These are phyloP conservation scores for Puya raimondii DNA, from an alignment of 176 grass and related monocot genomes.

Conservation along the genomic window DNA sequence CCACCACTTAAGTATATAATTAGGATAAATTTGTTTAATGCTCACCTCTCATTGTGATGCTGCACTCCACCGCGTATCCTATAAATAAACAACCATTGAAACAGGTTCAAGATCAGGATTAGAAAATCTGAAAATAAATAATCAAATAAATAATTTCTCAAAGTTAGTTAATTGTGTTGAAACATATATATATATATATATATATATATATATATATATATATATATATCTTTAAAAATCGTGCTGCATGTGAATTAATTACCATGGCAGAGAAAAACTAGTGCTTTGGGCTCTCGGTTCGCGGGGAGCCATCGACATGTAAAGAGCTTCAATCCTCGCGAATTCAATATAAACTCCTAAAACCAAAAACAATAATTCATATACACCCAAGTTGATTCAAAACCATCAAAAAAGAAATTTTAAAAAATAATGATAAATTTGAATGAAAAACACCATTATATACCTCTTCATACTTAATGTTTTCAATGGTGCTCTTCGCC, in stretches of 20 bases:
- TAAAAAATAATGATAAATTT: background rate
- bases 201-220: background rate
- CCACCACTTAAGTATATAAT: background rate
- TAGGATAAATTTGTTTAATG: background rate
- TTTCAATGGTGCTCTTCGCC: too few species aligned
- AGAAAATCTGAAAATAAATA: background rate
- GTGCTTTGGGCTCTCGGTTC: conserved; percentile 41
- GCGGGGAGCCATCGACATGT: conserved; percentile 51
- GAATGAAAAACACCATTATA: too few species aligned
- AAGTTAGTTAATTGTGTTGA: too few species aligned
- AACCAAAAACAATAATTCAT: background rate
- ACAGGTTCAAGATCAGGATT: background rate
- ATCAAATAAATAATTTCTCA: background rate
- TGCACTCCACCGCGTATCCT: conserved; percentile 83
- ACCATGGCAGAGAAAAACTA: conserved; percentile 78
- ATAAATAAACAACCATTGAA: conserved; percentile 3
- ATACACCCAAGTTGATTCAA: background rate
- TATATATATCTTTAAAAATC: background rate
- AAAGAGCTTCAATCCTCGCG: conserved; percentile 41
- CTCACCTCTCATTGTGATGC: conserved; percentile 75
- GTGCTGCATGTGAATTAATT: conserved; percentile 1
- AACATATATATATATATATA: background rate
- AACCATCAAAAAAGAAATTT: background rate
- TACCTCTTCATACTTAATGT: too few species aligned
- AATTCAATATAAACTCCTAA: conserved; percentile 52